Conservation (phyloP, 371 early-diverging fungal genomes). For the Polyrhizophydium stewartii region DNA sequence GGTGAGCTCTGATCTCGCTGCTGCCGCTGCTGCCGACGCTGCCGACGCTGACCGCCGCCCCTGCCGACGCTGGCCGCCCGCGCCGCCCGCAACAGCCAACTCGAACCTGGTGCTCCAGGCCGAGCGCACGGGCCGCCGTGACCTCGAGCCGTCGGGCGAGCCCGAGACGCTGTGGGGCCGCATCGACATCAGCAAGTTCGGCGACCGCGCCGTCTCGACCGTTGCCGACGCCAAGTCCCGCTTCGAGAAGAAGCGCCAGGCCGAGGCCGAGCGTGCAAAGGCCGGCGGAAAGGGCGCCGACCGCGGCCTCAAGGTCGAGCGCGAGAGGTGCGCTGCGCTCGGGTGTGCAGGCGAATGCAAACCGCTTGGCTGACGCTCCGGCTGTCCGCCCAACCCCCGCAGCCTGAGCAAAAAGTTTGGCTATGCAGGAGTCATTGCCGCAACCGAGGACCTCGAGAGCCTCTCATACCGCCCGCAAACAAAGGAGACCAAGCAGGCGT, state of each 20-base stretch:
- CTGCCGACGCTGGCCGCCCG: too few species aligned
- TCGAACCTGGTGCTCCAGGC: slow-evolving; percentile 90
- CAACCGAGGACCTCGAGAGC: slow-evolving; percentile 87
- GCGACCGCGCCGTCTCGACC: slow-evolving; percentile 68
- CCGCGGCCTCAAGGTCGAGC: slow-evolving; percentile 15
- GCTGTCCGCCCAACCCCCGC: too few species aligned
- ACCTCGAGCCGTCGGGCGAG: slow-evolving; percentile 94
- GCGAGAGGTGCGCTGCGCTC: slow-evolving; percentile 1
- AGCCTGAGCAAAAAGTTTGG: slow-evolving; percentile 51
- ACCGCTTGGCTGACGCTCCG: too few species aligned
- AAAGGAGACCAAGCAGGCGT: slow-evolving; percentile 86
- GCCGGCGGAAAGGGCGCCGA: slow-evolving; percentile 21
- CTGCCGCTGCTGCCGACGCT: too few species aligned
- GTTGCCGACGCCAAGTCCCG: slow-evolving; percentile 62
- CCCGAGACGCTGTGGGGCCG: slow-evolving; percentile 87
- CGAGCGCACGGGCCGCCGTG: slow-evolving; percentile 83
- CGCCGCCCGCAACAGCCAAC: slow-evolving; percentile 58
- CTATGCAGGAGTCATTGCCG: slow-evolving; percentile 78
- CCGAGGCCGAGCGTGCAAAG: slow-evolving; percentile 27
- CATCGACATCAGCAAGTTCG: slow-evolving; percentile 82
- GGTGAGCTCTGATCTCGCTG: too few species aligned
- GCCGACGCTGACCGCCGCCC: too few species aligned
- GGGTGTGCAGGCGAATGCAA: background rate
- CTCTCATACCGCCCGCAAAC: slow-evolving; percentile 87
- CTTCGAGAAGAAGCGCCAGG: slow-evolving; percentile 51